A percentile compares a stretch with the other conserved stretches of the same genome.
phyloP scores from a whole-genome alignment of 2,329 filamentous ascomycete species.

The Aspergillus japonicus region DNA sequence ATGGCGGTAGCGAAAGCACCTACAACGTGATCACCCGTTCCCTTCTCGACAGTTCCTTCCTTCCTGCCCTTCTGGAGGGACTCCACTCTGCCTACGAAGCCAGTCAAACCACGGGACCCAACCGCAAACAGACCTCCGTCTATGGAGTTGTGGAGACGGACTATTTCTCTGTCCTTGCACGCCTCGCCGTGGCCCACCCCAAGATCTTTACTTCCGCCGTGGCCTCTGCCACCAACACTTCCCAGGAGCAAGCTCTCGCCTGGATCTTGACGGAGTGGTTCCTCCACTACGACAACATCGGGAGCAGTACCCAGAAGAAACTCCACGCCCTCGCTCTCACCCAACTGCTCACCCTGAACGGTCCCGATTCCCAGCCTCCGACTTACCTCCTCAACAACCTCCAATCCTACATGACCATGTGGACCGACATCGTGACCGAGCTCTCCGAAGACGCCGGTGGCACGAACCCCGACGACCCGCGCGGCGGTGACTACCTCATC shows the following conservation, averaged over 20 bases:
- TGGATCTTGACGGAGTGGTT: conserved; percentile 53
- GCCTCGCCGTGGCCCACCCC: conserved; percentile 73
- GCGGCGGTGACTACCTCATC: conserved; percentile 43
- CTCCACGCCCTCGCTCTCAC: conserved; percentile 48
- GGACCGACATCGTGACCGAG: conserved; percentile 48
- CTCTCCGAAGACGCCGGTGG: conserved; percentile 42
- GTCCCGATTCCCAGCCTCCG: conserved; percentile 38
- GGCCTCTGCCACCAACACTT: conserved; percentile 33
- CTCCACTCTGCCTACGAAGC: conserved; percentile 69
- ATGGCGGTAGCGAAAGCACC: conserved; percentile 55
- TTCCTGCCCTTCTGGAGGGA: conserved; percentile 63
- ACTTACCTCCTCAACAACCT: conserved; percentile 43
- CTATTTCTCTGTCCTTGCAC: conserved; percentile 79
- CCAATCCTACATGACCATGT: conserved; percentile 48
- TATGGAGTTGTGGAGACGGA: conserved; percentile 76
- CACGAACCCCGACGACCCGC: conserved; percentile 34
- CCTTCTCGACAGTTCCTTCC: conserved; percentile 62
- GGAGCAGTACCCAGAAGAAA: conserved; percentile 48
- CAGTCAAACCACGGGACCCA: conserved; percentile 79
- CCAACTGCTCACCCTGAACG: conserved; percentile 42
- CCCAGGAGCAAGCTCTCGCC: conserved; percentile 35
- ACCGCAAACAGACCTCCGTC: conserved; percentile 66
- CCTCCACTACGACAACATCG: conserved; percentile 49
- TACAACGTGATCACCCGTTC: conserved; percentile 65
- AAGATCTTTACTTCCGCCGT: conserved; percentile 61